Conservation (phyloP, 2,329 filamentous ascomycete genomes). For the Trichoderma aggressivum region DNA sequence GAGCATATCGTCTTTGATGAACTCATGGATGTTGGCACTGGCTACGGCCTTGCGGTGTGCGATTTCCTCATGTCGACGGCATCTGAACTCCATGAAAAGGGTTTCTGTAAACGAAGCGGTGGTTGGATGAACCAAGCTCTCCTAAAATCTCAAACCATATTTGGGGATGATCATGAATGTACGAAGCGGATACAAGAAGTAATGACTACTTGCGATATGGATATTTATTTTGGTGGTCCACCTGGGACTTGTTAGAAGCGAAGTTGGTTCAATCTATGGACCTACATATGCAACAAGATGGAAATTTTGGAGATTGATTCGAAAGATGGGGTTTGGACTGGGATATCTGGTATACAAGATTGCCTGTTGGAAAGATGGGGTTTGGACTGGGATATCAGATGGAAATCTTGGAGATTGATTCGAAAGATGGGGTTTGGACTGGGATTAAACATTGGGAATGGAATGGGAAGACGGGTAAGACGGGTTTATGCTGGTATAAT, state of each 20-base stretch:
- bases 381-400: background rate
- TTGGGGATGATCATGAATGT: background rate
- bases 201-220: too few relatives aligned
- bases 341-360: too few relatives aligned
- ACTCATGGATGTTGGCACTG: rapidly evolving
- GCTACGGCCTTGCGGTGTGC: rapidly evolving
- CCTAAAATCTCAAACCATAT: background rate
- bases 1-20: too few relatives aligned
- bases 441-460: background rate
- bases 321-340: background rate
- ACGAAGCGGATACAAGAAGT: background rate
- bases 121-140: background rate
- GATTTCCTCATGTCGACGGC: background rate
- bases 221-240: too few relatives aligned
- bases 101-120: background rate
- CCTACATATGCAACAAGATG: background rate
- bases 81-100: background rate
- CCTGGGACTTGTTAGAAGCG: too few relatives aligned
- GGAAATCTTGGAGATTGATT: background rate
- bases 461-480: too few relatives aligned
- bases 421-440: background rate
- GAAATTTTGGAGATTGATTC: background rate
- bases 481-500: too few relatives aligned
- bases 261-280: background rate
- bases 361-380: background rate